These are phyloP conservation scores for Dorcoceras hygrometricum DNA, from an alignment of 257 asterid genomes.

Conservation along the genomic window DNA sequence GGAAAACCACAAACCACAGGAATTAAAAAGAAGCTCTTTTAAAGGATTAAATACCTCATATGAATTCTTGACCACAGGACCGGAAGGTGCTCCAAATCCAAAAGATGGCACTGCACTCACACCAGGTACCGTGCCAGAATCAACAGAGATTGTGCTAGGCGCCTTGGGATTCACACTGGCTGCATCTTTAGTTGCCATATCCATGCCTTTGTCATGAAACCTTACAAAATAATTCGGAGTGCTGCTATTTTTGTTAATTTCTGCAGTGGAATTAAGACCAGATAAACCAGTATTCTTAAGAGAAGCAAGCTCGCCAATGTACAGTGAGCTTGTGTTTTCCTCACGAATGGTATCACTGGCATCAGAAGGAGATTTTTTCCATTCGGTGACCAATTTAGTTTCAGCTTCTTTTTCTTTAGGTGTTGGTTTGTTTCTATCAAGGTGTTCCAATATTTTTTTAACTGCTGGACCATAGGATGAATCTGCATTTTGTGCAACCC, in stretches of 20 bases:
- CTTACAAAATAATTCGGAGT: constrained; percentile 26
- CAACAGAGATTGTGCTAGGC: constrained; percentile 28
- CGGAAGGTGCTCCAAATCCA: constrained; percentile 35
- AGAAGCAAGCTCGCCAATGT: constrained; percentile 36
- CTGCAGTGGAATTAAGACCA: constrained; percentile 26
- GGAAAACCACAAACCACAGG: background rate
- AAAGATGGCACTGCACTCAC: constrained; percentile 30
- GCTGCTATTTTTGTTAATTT: constrained; percentile 33
- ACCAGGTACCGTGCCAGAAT: constrained; percentile 32
- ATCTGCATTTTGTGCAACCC: constrained; percentile 29
- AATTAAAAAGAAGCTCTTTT: constrained; percentile 13
- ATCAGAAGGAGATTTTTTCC: constrained; percentile 50
- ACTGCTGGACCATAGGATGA: constrained; percentile 38
- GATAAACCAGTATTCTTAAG: constrained; percentile 32
- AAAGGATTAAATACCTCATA: constrained; percentile 47
- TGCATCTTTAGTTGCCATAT: constrained; percentile 32
- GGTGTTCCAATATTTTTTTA: constrained; percentile 61
- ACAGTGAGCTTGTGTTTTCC: constrained; percentile 32
- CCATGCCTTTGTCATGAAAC: constrained; percentile 31
- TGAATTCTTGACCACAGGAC: constrained; percentile 32
- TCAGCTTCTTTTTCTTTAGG: constrained; percentile 77
- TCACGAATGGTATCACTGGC: constrained; percentile 29
- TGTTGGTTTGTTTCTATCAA: constrained; percentile 69
- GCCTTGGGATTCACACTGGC: constrained; percentile 32
- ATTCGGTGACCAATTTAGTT: constrained; percentile 49